Conservation (phyloP, 2,329 filamentous ascomycete genomes). For the Chaetoscypha palmicola region DNA sequence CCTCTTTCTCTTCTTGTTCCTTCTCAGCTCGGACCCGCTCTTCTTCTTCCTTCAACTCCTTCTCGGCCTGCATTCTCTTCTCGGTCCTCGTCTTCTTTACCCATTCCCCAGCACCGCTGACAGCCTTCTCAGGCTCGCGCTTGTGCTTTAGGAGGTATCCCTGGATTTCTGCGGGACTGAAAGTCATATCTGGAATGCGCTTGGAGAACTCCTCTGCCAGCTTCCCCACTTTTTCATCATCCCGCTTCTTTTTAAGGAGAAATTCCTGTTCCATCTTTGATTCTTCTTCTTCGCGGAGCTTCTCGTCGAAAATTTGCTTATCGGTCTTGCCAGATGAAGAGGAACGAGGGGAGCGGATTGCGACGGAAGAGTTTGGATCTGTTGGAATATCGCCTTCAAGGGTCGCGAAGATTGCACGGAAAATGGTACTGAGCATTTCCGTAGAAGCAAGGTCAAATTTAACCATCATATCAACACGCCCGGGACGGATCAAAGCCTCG, state of each 20-base stretch:
- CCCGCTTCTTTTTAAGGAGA: constrained; percentile 11
- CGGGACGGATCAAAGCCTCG: constrained; percentile 53
- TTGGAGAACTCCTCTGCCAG: constrained; percentile 46
- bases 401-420: constrained; percentile 33
- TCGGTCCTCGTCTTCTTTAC: constrained; percentile 43
- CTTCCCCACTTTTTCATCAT: constrained; percentile 23
- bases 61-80: constrained; percentile 33
- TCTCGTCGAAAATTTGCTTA: constrained; percentile 6
- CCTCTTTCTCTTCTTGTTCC: constrained; percentile 13
- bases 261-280: constrained; percentile 4
- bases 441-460: constrained; percentile 38
- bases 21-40: constrained; percentile 21
- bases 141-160: constrained; percentile 59
- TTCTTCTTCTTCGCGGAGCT: constrained; percentile 5
- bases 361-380: background rate
- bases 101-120: constrained; percentile 48
- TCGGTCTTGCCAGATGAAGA: constrained; percentile 4
- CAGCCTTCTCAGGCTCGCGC: constrained; percentile 46
- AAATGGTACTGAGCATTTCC: constrained; percentile 27
- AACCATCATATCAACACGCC: constrained; percentile 54
- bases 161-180: constrained; percentile 58
- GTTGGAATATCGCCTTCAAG: constrained; percentile 26
- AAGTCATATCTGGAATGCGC: constrained; percentile 43
- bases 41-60: constrained; percentile 24
- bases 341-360: background rate